Conservation (phyloP, 495 filamentous ascomycete genomes). For the Talaromyces proteolyticus region DNA sequence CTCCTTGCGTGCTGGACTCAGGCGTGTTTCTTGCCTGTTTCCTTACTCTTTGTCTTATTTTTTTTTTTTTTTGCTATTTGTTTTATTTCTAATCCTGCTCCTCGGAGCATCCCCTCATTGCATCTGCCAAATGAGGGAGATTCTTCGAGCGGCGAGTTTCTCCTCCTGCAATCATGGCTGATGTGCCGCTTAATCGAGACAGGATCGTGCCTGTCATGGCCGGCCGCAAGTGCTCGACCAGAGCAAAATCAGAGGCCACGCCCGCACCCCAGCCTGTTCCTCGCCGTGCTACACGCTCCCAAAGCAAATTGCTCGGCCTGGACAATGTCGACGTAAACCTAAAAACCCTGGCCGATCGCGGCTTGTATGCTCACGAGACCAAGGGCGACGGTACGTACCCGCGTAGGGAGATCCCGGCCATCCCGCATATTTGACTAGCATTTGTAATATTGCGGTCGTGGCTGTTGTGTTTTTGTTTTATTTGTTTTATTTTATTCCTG, state of each 20-base stretch:
- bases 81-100: not conserved
- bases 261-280: constrained; percentile 14
- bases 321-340: constrained; percentile 21
- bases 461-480: too few species aligned
- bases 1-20: too few species aligned
- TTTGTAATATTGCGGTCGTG: too few species aligned
- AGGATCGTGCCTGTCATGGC: constrained; percentile 45
- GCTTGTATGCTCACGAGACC: constrained; percentile 37
- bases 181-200: constrained; percentile 33
- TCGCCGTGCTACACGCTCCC: not conserved
- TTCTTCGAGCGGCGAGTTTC: constrained; percentile 25
- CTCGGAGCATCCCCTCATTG: constrained; percentile 8
- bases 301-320: not conserved
- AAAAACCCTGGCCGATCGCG: constrained; percentile 29
- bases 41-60: not conserved
- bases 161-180: constrained; percentile 35
- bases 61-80: not conserved
- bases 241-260: constrained; percentile 2
- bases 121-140: constrained; percentile 34
- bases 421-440: too few species aligned
- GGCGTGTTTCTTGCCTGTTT: not conserved
- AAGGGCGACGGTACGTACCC: constrained; percentile 41
- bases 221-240: constrained; percentile 18
- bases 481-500: too few species aligned
- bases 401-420: too few species aligned